Percentiles rank a stretch among this genome's conserved stretches.
Evolutionary conservation across 2,329 filamentous ascomycete genomes (phyloP).

Genomic region (Aureobasidium sp.): DNA sequence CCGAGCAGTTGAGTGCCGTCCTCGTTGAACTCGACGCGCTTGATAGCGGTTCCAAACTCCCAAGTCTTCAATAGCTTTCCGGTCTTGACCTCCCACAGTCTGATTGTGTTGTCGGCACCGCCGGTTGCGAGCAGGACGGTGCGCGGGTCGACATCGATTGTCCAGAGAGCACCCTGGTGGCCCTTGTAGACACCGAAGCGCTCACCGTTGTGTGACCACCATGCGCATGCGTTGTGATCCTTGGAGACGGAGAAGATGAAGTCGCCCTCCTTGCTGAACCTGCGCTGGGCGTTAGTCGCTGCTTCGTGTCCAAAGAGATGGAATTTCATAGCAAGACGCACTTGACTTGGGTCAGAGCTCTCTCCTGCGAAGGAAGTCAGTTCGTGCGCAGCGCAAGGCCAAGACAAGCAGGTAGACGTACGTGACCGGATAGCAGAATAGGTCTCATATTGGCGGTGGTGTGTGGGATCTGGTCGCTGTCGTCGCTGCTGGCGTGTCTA

Average conservation of each 20-base stretch:
- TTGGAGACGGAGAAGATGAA: slow-evolving; percentile 93
- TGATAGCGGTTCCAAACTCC: slow-evolving; percentile 95
- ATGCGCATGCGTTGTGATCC: slow-evolving; percentile 93
- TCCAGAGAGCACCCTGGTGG: slow-evolving; percentile 98
- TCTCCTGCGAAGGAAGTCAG: slow-evolving; percentile 50
- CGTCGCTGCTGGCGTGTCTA: background rate
- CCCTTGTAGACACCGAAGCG: slow-evolving; percentile 93
- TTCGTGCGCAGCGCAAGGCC: background rate
- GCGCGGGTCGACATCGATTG: slow-evolving; percentile 90
- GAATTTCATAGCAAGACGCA: slow-evolving; percentile 34
- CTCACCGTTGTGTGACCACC: slow-evolving; percentile 97
- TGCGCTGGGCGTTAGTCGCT: slow-evolving; percentile 30
- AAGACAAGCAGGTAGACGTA: slow-evolving; percentile 33
- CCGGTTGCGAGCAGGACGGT: slow-evolving; percentile 88
- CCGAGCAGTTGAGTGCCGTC: slow-evolving; percentile 86
- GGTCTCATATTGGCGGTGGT: slow-evolving; percentile 71
- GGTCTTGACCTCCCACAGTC: slow-evolving; percentile 91
- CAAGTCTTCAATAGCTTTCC: slow-evolving; percentile 92
- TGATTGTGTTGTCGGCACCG: slow-evolving; percentile 96
- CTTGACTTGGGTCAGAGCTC: slow-evolving; percentile 91
- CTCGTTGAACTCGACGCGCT: slow-evolving; percentile 94
- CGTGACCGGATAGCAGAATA: slow-evolving; percentile 90
- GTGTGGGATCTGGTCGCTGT: slow-evolving; percentile 13
- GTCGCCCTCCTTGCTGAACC: slow-evolving; percentile 91
- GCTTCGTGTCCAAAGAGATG: background rate